Evolutionary conservation across 2,329 filamentous ascomycete genomes (phyloP).

Genomic region (Aspergillus phoenicis): DNA sequence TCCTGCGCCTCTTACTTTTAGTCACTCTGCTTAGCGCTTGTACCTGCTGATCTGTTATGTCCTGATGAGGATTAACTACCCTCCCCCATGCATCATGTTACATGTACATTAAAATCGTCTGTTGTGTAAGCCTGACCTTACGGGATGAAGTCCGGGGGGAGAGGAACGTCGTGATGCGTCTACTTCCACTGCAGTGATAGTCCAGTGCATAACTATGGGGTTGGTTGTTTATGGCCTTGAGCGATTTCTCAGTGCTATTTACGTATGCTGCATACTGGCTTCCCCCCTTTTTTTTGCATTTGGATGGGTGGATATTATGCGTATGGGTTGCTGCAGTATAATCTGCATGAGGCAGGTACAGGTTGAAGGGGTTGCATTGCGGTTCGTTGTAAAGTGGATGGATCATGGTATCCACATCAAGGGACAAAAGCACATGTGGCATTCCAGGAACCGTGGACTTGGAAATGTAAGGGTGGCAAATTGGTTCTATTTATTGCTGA

Average conservation of each 20-base stretch:
- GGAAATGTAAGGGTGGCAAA: constrained; percentile 4
- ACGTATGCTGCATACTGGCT: background rate
- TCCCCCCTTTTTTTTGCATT: no score
- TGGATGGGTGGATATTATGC: background rate
- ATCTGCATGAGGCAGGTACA: constrained; percentile 2
- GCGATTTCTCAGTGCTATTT: background rate
- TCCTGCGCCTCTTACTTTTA: background rate
- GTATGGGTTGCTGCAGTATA: background rate
- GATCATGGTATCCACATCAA: background rate
- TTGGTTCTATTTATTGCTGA: background rate
- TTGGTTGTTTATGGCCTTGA: background rate
- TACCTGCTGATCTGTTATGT: constrained; percentile 7
- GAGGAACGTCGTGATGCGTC: no score
- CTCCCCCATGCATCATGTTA: constrained; percentile 10
- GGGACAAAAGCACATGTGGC: constrained; percentile 15
- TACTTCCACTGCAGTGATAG: no score
- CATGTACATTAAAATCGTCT: constrained; percentile 1
- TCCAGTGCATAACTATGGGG: background rate
- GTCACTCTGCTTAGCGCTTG: background rate
- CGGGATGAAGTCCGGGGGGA: no score
- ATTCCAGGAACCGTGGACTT: constrained; percentile 7
- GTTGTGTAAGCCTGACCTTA: background rate
- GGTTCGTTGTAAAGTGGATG: background rate
- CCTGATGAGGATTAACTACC: constrained; percentile 3
- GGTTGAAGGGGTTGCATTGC: background rate